Conservation (phyloP, 208 protist genomes). For the Leishmania arabica region DNA sequence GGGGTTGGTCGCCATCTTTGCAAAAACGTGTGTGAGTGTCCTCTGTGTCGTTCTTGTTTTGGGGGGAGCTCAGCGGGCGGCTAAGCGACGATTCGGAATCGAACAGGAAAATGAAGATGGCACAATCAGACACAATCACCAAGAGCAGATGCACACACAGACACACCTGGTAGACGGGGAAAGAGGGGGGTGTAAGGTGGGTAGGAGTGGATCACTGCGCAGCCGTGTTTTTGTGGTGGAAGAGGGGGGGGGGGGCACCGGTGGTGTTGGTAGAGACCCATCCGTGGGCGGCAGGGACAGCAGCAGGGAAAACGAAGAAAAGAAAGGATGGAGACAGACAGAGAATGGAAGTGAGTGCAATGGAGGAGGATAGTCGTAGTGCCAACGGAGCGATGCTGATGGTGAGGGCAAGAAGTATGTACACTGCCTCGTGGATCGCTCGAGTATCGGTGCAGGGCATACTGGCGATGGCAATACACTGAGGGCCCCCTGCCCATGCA, state of each 20-base stretch:
- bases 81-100: background rate
- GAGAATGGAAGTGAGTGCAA: background rate
- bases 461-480: background rate
- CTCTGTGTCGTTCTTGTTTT: background rate
- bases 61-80: background rate
- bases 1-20: constrained; percentile 82
- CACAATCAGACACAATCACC: background rate
- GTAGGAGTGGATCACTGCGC: background rate
- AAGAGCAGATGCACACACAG: background rate
- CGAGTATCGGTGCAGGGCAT: background rate
- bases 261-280: background rate
- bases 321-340: background rate
- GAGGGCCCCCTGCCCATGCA: background rate
- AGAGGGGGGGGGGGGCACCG: background rate
- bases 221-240: background rate
- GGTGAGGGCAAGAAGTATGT: background rate
- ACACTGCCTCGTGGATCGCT: background rate
- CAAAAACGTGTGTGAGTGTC: background rate
- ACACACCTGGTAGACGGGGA: background rate
- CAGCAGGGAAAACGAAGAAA: background rate
- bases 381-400: background rate
- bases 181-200: background rate
- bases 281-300: background rate
- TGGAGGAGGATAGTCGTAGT: background rate
- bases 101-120: background rate